These are phyloP conservation scores for Onygenales sp. DNA, from an alignment of 2,329 filamentous ascomycete species.

Conservation along the genomic window DNA sequence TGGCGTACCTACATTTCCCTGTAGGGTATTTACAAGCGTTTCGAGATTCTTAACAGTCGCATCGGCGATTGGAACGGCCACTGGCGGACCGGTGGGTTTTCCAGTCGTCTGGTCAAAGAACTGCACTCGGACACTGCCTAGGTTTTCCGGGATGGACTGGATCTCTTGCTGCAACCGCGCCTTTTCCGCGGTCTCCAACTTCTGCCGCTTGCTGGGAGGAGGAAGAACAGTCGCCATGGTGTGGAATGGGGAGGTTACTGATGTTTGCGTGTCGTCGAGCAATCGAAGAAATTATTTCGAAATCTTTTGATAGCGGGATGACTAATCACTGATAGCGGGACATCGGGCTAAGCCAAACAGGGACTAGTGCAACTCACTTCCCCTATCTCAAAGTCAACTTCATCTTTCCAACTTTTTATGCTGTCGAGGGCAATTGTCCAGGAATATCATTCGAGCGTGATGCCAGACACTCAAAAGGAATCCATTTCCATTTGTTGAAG, in stretches of 20 bases:
- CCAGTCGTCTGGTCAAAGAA: constrained; percentile 74
- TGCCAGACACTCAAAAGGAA: too few relatives aligned
- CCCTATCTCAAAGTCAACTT: too few relatives aligned
- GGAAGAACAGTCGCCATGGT: constrained; percentile 71
- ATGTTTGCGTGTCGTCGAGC: not conserved
- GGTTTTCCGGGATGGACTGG: constrained; percentile 52
- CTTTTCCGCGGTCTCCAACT: constrained; percentile 62
- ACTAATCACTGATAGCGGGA: not conserved
- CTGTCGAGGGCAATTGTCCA: too few relatives aligned
- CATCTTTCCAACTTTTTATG: too few relatives aligned
- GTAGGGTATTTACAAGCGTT: constrained; percentile 71
- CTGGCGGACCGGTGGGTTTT: constrained; percentile 59
- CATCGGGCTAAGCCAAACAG: too few relatives aligned
- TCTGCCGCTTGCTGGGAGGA: constrained; percentile 82
- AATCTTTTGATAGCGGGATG: not conserved
- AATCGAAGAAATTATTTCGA: too few relatives aligned
- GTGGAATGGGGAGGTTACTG: not conserved
- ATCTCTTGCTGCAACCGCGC: constrained; percentile 69
- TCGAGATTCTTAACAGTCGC: constrained; percentile 84
- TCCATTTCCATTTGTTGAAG: not conserved
- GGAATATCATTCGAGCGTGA: too few relatives aligned
- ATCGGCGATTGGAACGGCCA: constrained; percentile 70
- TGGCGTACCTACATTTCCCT: constrained; percentile 54
- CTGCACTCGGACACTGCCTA: constrained; percentile 72
- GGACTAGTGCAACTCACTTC: too few relatives aligned